These are phyloP conservation scores for Sporothrix humicola DNA, from an alignment of 2,329 filamentous ascomycete species.

Conservation along the genomic window DNA sequence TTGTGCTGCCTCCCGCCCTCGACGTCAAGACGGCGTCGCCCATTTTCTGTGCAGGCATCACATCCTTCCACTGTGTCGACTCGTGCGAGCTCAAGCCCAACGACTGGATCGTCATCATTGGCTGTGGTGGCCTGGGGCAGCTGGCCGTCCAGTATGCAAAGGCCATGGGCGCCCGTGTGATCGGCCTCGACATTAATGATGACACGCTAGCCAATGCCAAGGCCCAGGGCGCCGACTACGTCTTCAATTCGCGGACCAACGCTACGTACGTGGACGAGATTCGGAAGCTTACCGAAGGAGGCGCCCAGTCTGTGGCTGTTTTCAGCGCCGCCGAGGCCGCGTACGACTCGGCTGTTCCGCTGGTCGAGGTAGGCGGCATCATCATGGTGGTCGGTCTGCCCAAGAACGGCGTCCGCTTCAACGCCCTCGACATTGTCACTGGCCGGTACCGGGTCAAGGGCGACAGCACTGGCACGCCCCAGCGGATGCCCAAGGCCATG, in stretches of 20 bases:
- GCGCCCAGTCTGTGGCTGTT: constrained; percentile 50
- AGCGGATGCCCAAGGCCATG: constrained; percentile 51
- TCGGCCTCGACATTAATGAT: constrained; percentile 53
- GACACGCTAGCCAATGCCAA: constrained; percentile 43
- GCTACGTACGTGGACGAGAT: constrained; percentile 48
- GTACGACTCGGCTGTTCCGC: constrained; percentile 33
- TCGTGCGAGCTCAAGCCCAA: constrained; percentile 45
- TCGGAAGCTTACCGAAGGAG: constrained; percentile 50
- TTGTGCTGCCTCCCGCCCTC: constrained; percentile 42
- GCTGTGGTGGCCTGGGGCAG: constrained; percentile 53
- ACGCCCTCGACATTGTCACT: constrained; percentile 49
- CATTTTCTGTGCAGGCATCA: constrained; percentile 57
- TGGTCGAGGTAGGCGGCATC: constrained; percentile 43
- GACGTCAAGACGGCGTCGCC: constrained; percentile 48
- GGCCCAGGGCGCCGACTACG: constrained; percentile 49
- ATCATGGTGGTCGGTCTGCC: constrained; percentile 52
- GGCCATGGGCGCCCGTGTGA: constrained; percentile 51
- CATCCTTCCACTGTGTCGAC: constrained; percentile 49
- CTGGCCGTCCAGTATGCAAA: constrained; percentile 53
- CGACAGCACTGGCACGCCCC: constrained; percentile 50
- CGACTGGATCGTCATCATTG: constrained; percentile 50
- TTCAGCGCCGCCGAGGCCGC: constrained; percentile 48
- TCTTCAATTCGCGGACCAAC: constrained; percentile 51
- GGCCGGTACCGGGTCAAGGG: constrained; percentile 50
- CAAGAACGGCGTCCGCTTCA: constrained; percentile 42